Base-by-base conservation (phyloP, 2,329 filamentous ascomycete species). In the Ophiosphaerella korrae region DNA sequence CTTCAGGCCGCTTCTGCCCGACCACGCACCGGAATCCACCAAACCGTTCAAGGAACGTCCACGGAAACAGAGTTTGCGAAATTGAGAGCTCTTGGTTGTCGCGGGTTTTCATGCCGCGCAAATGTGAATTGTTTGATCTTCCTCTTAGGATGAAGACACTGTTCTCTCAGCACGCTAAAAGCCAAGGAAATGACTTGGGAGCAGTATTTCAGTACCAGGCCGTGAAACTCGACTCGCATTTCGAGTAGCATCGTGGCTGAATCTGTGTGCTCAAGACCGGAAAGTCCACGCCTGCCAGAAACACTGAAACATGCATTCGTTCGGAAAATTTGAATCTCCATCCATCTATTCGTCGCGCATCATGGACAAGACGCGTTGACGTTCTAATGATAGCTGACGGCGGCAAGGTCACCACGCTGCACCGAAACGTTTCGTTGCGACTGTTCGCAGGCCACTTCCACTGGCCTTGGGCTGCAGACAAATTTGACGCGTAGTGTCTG, bases 21-120 rank as follows among this genome's bases (percentile, higher is more conserved):
- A 55, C 54, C 55, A 40, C 12, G 24, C 50, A n/a, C 50, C 58
- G 55, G 59, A 42, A 55, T 52, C 29, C 50, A 43, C 55, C 42
- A 57, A 48, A 52, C 60, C 60, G 58, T 43, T 38, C 47, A 33
- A 21, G 38, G 38, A 45, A 50, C 42, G 33, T 50, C 41, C 43
- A 37, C 58, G 60, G 60, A 59, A 62, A 41, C 40, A 48, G 58
- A 45, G 50, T 60, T 62, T 52, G 60, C 60, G 62, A 63, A 18
- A 68, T 63, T 67, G 51, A 44, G 42, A 48, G 42, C 49, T 41
- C 43, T 43, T 34, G 44, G 13, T 14, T 33, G 33, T 42, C 34
- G 21, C 42, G n/a, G 32, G 4, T 48, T 26, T 51, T 52, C 44
- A 44, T 49, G 48, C 42, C 26, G 42, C 42, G 41, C 45, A 36